Base-by-base conservation (phyloP, 2,329 filamentous ascomycete genomes). In the Phyllosticta capitalensis region DNA sequence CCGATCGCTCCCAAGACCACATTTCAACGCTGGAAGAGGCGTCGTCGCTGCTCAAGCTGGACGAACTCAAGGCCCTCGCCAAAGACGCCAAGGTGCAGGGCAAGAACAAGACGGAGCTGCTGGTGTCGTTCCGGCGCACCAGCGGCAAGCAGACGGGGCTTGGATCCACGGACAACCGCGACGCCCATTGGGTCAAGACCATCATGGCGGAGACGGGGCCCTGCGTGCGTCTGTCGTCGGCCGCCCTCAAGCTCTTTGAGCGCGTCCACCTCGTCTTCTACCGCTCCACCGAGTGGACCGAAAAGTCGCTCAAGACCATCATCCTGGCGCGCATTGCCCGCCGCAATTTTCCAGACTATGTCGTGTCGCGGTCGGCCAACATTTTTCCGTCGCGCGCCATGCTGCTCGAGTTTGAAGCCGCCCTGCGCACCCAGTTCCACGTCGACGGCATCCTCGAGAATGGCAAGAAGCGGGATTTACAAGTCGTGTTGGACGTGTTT, bases 221-320 rank as follows among this genome's bases (percentile, higher is more conserved):
- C 14, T 96, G 92, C 64, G 86, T 97, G 62, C 82, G 92, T 45
- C 81, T 99, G 12, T 90, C 90, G 0, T 74, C 86, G 0, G 75
- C 82, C 0, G 81, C 86, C 0, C 82, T 91, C 63, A 90, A 86
- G 67, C 81, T 99, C 0, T 99, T 99, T 67, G 91, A 96, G 71
- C 84, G 94, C 24, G 91, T 97, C 0, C 94, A 97, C 74, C 77
- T 99, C 2, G 91, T 99, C 26, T 99, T 96, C 71, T 97, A 97
- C 72, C 83, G 92, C 61, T 96, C 92, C 9, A 95, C 90, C 0
- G 89, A 96, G 70, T 99, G 94, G 94, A 95, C 92, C 0, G 92
- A 97, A 67, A 97, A 96, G 71, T 96, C 92, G 1, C 77, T 99
- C 14, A 97, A 90, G 1, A 92, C 92, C 0, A 92, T 97, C 58